Evolutionary conservation across 129 eudicot genomes (phyloP).

Genomic region (Helichrysum umbraculigerum): DNA sequence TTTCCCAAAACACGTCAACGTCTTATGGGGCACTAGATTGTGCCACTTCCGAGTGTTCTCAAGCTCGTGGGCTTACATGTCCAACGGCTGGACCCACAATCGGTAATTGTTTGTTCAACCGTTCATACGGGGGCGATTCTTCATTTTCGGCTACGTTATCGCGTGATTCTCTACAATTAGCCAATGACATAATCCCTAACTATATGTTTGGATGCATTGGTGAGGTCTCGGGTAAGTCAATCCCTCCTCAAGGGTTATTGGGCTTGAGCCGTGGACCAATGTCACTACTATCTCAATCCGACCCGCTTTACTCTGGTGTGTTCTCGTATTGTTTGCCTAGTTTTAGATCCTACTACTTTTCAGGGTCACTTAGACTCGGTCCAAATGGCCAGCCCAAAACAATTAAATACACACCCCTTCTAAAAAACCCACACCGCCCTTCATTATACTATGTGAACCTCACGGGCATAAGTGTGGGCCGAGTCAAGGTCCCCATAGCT

Average conservation of each 20-base stretch:
- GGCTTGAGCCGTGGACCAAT: slow-evolving; percentile 88
- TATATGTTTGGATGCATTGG: slow-evolving; percentile 82
- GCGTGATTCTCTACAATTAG: slow-evolving; percentile 55
- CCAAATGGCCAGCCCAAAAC: slow-evolving; percentile 82
- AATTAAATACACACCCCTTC: slow-evolving; percentile 78
- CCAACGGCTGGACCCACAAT: slow-evolving; percentile 43
- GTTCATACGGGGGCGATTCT: slow-evolving; percentile 85
- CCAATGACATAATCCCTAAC: slow-evolving; percentile 48
- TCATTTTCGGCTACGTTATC: slow-evolving; percentile 70
- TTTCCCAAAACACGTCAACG: slow-evolving; percentile 57
- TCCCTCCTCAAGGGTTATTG: slow-evolving; percentile 88
- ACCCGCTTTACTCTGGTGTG: slow-evolving; percentile 53
- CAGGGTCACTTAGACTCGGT: slow-evolving; percentile 86
- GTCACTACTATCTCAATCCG: slow-evolving; percentile 74
- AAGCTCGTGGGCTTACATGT: slow-evolving; percentile 66
- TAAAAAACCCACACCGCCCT: slow-evolving; percentile 78
- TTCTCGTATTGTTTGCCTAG: slow-evolving; percentile 96
- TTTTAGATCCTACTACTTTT: slow-evolving; percentile 85
- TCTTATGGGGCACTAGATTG: slow-evolving; percentile 56
- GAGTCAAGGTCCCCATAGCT: slow-evolving; percentile 65
- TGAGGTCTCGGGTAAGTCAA: slow-evolving; percentile 46
- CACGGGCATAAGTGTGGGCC: slow-evolving; percentile 72
- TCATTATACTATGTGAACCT: slow-evolving; percentile 88
- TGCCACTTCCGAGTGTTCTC: slow-evolving; percentile 63
- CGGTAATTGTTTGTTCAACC: slow-evolving; percentile 59